Evolutionary conservation across 495 filamentous ascomycete species (phyloP).

Genomic region (Polyplosphaeria fusca): DNA sequence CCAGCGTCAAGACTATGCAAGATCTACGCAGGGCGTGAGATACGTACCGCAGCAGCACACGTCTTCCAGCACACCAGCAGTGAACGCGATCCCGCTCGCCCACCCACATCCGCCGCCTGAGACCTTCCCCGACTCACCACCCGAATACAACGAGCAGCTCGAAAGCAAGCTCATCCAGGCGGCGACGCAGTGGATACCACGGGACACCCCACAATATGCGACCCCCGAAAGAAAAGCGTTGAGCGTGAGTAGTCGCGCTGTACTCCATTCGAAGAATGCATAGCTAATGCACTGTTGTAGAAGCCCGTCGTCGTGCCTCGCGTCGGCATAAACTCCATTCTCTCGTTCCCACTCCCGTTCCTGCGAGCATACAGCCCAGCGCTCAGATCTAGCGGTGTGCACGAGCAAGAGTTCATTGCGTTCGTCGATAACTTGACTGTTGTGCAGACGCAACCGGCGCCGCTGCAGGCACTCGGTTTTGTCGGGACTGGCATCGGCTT

Average conservation of each 20-base stretch:
- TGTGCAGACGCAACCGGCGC: conserved; percentile 2
- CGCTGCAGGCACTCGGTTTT: conserved; percentile 1
- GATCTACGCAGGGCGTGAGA: no score
- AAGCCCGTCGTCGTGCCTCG: background rate
- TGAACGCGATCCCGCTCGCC: no score
- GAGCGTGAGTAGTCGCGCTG: background rate
- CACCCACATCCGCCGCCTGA: no score
- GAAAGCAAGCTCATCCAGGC: background rate
- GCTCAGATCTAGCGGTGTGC: background rate
- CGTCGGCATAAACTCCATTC: background rate
- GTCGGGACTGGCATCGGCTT: conserved; percentile 1
- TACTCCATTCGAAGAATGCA: background rate
- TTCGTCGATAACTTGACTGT: conserved; percentile 3
- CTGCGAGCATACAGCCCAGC: conserved; percentile 1
- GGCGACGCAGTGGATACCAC: background rate
- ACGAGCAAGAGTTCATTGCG: background rate
- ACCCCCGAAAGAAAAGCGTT: background rate
- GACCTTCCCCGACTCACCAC: background rate
- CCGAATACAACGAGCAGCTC: background rate
- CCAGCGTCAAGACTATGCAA: background rate
- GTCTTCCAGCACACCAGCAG: no score
- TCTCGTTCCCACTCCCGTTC: background rate
- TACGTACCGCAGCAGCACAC: no score
- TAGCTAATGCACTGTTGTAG: background rate
- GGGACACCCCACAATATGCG: background rate